Evolutionary conservation across 257 asterid species (phyloP), one percentile per base, ranked within the genome.

Genomic region (Fraxinus quadrangulata): DNA sequence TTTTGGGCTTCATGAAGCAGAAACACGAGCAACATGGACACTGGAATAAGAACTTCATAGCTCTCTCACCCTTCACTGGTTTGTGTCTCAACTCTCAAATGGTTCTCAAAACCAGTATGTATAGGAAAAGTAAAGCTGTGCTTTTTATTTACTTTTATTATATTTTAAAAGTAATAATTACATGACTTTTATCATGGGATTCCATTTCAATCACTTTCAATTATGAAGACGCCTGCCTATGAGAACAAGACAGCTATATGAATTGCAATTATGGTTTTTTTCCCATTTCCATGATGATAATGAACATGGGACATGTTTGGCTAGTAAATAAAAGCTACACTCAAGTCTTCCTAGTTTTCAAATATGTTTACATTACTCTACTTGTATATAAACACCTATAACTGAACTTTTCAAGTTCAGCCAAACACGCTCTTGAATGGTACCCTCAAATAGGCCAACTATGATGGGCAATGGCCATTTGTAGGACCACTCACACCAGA

Each of bases 11-110:
- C 88, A 92, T 5, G 85, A 90, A 92, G 89, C 97, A 90, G 85
- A 92, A 92, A 73, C 95, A 92, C 0, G 97, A 90, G 79, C 97
- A 90, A 71, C 97, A 90, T 30, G 97, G 97, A 66, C 92, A 90
- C 85, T 92, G 97, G 78, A 92, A 92, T 56, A 92, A 87, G 88
- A 92, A 92, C 88, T 92, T 92, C 97, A 92, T 90, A 14, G 11
- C 67, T 70, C 69, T 75, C 67, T 11, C 17, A 2, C 49, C 51
- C 51, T 42, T 42, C 3, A 42, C 17, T 42, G 16, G 17, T 80
- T 30, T 30, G 17, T 23, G 65, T 59, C 13, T 42, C 51, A 42
- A 13, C 12, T n/a, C 67, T 37, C 61, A 16, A 74, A 42, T 59
- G 63, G 45, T 66, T 65, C 78, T 49, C 37, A 39, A 68, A 71